Conservation (phyloP, 2,329 filamentous ascomycete species). For the Huntiella decipiens region DNA sequence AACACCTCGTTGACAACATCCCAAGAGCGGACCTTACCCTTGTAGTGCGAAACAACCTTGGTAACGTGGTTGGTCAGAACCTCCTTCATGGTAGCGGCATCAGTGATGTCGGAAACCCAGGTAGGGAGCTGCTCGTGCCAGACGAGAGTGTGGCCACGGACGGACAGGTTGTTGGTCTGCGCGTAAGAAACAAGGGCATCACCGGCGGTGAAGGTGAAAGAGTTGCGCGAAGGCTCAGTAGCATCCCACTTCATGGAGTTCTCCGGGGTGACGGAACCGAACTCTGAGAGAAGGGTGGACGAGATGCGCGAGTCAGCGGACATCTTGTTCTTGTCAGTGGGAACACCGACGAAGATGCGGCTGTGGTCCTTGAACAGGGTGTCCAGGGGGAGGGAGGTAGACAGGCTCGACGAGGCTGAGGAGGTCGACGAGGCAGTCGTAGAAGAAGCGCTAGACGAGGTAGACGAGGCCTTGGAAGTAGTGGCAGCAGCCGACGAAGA, state of each 20-base stretch:
- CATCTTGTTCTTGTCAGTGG: conserved; percentile 34
- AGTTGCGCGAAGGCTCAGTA: conserved; percentile 26
- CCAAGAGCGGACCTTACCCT: conserved; percentile 43
- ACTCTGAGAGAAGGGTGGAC: conserved; percentile 36
- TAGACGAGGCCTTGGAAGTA: background rate
- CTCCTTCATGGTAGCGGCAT: conserved; percentile 29
- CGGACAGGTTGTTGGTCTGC: conserved; percentile 31
- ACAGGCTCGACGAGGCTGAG: background rate
- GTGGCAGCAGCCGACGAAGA: background rate
- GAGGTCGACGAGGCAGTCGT: background rate
- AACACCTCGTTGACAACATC: conserved; percentile 50
- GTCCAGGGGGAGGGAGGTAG: background rate
- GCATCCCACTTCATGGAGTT: conserved; percentile 55
- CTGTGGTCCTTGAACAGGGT: conserved; percentile 3
- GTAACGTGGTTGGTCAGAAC: conserved; percentile 42
- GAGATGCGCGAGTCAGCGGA: conserved; percentile 28
- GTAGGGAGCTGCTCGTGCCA: conserved; percentile 42
- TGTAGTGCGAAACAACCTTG: conserved; percentile 37
- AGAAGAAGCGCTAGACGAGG: background rate
- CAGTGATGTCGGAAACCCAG: conserved; percentile 39
- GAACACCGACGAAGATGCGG: conserved; percentile 37
- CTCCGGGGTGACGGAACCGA: conserved; percentile 46
- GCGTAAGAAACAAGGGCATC: conserved; percentile 44
- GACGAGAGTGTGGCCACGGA: conserved; percentile 47
- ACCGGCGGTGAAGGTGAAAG: conserved; percentile 36